Conservation (phyloP, 345 rosid genomes). For the Acer campestre region DNA sequence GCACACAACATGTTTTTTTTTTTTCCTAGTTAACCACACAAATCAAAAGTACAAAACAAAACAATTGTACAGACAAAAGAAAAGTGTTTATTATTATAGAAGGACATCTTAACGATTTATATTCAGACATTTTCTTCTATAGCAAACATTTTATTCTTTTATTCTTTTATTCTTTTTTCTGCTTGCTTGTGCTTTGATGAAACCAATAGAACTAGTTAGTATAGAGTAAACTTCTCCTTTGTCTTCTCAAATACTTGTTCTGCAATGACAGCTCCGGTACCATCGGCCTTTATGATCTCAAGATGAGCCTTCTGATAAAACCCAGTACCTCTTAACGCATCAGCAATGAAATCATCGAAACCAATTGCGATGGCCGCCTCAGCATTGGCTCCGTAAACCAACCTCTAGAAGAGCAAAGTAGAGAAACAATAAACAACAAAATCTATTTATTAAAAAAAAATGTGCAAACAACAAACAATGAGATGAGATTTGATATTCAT, state of each 20-base stretch:
- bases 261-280: conserved; percentile 70
- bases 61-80: too few relatives aligned
- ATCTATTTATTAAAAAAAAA: not conserved
- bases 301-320: conserved; percentile 66
- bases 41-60: too few relatives aligned
- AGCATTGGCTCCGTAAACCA: conserved; percentile 85
- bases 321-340: conserved; percentile 71
- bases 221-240: conserved; percentile 72
- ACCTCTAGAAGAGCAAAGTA: conserved; percentile 37
- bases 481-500: not conserved
- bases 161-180: not conserved
- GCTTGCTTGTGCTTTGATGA: not conserved
- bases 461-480: not conserved
- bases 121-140: not conserved
- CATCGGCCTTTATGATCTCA: conserved; percentile 82
- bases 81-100: not conserved
- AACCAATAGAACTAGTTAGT: conserved; percentile 31
- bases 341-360: conserved; percentile 80
- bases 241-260: conserved; percentile 94
- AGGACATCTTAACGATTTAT: not conserved
- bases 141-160: not conserved
- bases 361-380: conserved; percentile 90
- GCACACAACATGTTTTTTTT: too few relatives aligned
- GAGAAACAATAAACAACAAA: too few relatives aligned
- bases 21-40: too few relatives aligned